A percentile compares a stretch with the other conserved stretches of the same genome.
Conservation (phyloP, 1,284 basidiomycete species). For the Fistulinella staudtii region DNA sequence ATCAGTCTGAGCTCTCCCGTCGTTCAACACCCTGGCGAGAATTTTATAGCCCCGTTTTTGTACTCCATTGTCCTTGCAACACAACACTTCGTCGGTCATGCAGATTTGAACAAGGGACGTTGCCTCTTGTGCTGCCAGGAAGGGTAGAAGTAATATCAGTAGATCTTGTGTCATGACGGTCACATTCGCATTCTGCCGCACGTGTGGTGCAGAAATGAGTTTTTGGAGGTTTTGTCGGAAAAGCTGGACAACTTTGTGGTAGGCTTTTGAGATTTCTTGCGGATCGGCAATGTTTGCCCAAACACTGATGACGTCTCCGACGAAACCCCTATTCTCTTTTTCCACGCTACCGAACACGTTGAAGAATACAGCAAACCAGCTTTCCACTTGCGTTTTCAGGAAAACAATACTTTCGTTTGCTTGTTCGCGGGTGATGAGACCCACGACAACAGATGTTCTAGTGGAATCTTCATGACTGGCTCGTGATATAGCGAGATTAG, state of each 20-base stretch:
- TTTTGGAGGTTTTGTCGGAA: slow-evolving; percentile 69
- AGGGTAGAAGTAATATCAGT: slow-evolving; percentile 80
- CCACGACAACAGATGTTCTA: slow-evolving; percentile 12
- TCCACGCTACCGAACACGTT: slow-evolving; percentile 91
- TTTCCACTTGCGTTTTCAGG: slow-evolving; percentile 78
- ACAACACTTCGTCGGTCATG: slow-evolving; percentile 57
- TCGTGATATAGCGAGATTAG: slow-evolving; percentile 50
- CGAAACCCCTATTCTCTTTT: slow-evolving; percentile 71
- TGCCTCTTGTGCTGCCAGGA: slow-evolving; percentile 61
- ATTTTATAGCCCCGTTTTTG: slow-evolving; percentile 97
- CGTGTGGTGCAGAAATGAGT: slow-evolving; percentile 28
- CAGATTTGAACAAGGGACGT: slow-evolving; percentile 62
- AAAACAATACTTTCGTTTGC: slow-evolving; percentile 71
- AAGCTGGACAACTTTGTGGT: slow-evolving; percentile 73
- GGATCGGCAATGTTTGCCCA: slow-evolving; percentile 81
- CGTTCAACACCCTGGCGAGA: slow-evolving; percentile 70
- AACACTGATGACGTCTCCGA: slow-evolving; percentile 87
- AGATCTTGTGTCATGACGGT: slow-evolving; percentile 85
- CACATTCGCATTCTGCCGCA: slow-evolving; percentile 36
- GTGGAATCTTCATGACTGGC: slow-evolving; percentile 32
- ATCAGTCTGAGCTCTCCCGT: slow-evolving; percentile 45
- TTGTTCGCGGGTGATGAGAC: slow-evolving; percentile 45
- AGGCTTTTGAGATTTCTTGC: slow-evolving; percentile 78
- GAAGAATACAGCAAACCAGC: slow-evolving; percentile 93
- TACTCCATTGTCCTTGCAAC: slow-evolving; percentile 77